Conservation (phyloP, 345 rosid genomes). For the Gossypium raimondii region DNA sequence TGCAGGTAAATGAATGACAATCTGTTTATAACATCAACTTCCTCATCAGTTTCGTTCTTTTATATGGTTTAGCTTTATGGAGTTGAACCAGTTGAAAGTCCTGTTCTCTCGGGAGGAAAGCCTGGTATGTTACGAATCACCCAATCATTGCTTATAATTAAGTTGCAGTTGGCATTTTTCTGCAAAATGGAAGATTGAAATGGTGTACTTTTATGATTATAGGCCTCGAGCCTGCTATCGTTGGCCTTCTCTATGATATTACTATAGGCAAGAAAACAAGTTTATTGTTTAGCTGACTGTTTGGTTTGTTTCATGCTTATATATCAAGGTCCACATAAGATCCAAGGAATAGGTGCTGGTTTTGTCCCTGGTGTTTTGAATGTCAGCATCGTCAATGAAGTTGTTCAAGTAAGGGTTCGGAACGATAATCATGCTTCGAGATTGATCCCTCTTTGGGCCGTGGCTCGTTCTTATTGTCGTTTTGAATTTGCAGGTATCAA, state of each 20-base stretch:
- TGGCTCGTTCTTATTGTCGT: background rate
- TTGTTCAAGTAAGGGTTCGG: slow-evolving; percentile 57
- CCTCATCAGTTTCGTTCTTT: slow-evolving; percentile 21
- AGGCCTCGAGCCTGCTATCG: background rate
- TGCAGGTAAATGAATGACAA: background rate
- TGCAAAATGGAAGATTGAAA: background rate
- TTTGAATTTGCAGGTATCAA: slow-evolving; percentile 46
- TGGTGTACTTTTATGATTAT: too few relatives aligned
- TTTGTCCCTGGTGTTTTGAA: slow-evolving; percentile 84
- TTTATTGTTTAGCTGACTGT: background rate
- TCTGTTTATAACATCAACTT: background rate
- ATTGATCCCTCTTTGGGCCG: background rate
- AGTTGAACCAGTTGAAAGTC: slow-evolving; percentile 80
- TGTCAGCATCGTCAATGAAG: slow-evolving; percentile 65
- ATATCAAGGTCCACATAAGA: slow-evolving; percentile 80
- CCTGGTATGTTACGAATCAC: slow-evolving; percentile 51
- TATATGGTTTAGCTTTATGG: slow-evolving; percentile 52
- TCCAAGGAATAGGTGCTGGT: slow-evolving; percentile 96
- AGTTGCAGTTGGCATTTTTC: background rate
- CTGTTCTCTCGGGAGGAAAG: slow-evolving; percentile 78
- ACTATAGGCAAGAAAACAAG: background rate
- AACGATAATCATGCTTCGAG: background rate
- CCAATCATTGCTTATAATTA: background rate
- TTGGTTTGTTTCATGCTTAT: background rate
- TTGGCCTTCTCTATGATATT: background rate